Evolutionary conservation across 2,329 filamentous ascomycete species (phyloP).

Genomic region (Blastomyces gilchristii): DNA sequence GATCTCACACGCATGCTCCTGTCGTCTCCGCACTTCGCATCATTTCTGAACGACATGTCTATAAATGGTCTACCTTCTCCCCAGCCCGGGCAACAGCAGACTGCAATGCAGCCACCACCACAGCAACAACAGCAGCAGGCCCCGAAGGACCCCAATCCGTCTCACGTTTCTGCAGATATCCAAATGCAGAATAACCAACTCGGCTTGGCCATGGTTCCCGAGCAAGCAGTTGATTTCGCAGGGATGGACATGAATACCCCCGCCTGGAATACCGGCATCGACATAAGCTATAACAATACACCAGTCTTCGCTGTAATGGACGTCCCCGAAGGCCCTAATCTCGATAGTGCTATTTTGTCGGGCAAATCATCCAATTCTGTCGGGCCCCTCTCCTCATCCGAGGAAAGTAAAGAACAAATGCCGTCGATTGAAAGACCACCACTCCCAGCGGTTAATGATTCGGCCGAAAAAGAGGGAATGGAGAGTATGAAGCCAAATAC

Average conservation of each 20-base stretch:
- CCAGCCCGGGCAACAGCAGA: slow-evolving; percentile 26
- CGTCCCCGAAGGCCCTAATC: slow-evolving; percentile 53
- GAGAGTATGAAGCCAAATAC: slow-evolving; percentile 20
- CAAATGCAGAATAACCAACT: slow-evolving; percentile 54
- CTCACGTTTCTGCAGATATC: slow-evolving; percentile 42
- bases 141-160: slow-evolving; percentile 55
- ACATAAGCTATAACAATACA: slow-evolving; percentile 36
- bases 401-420: slow-evolving; percentile 41
- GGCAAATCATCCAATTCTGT: slow-evolving; percentile 57
- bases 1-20: slow-evolving; percentile 74
- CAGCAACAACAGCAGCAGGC: slow-evolving; percentile 35
- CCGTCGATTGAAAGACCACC: slow-evolving; percentile 37
- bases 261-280: slow-evolving; percentile 38
- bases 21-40: slow-evolving; percentile 70
- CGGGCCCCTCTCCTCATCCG: slow-evolving; percentile 31
- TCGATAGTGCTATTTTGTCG: slow-evolving; percentile 54
- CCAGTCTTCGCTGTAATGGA: slow-evolving; percentile 58
- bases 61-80: slow-evolving; percentile 43
- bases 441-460: slow-evolving; percentile 17
- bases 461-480: slow-evolving; percentile 13
- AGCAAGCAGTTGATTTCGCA: slow-evolving; percentile 64
- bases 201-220: slow-evolving; percentile 73
- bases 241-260: slow-evolving; percentile 50
- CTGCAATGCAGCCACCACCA: slow-evolving; percentile 27
- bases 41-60: slow-evolving; percentile 63